Conservation (phyloP, 148 eudicot genomes). For the Mesembryanthemum crystallinum region DNA sequence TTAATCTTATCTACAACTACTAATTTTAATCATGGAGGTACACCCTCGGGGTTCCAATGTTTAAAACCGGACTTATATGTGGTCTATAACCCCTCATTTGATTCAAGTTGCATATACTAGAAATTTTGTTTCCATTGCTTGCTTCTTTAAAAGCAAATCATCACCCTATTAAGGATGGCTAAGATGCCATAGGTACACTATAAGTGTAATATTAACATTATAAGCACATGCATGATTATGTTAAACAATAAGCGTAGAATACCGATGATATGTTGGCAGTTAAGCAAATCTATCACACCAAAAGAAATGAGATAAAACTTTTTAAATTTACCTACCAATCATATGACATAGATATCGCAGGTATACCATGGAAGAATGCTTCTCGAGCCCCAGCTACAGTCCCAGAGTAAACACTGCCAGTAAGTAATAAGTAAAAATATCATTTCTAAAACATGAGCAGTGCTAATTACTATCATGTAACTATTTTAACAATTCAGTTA, state of each 20-base stretch:
- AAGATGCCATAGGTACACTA: neutral
- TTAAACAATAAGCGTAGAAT: too few species aligned
- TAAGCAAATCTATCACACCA: neutral
- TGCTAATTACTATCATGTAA: neutral
- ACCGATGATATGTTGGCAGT: neutral
- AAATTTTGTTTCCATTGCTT: neutral
- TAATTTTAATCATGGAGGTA: too few species aligned
- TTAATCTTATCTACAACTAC: too few species aligned
- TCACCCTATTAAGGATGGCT: neutral
- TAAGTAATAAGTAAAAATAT: neutral
- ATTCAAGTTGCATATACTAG: too few species aligned
- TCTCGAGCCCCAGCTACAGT: constrained; percentile 98
- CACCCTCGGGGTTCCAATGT: too few species aligned
- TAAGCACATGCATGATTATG: too few species aligned
- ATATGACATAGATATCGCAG: constrained; percentile 78
- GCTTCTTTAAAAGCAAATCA: neutral
- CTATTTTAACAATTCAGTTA: neutral
- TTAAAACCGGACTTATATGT: too few species aligned
- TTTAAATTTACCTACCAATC: constrained; percentile 59
- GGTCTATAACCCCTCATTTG: too few species aligned
- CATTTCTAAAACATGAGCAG: neutral
- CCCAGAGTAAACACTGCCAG: constrained; percentile 86
- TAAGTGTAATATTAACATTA: neutral
- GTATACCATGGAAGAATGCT: constrained; percentile 70
- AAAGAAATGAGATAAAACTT: neutral